Base-by-base conservation (phyloP, 2,329 filamentous ascomycete species). In the Pezicula neosporulosa region DNA sequence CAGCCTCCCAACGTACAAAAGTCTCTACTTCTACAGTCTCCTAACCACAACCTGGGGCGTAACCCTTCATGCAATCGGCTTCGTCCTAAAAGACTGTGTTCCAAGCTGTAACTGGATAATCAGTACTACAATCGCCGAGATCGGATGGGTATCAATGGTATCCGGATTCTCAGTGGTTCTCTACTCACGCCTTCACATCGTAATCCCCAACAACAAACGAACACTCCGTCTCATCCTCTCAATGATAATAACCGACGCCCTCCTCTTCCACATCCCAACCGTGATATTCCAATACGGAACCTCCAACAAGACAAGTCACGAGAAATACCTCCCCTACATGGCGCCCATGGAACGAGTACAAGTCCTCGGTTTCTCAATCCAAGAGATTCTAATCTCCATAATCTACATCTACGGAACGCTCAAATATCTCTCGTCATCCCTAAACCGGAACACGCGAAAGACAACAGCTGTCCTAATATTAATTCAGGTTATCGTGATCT, bases 331-430 rank as follows among this genome's bases (percentile, higher is more conserved):
- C 6, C 24, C 16, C 27, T 44, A 35, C n/a, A 49, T 45, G 28
- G 30, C 30, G 15, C 39, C 33, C 7, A 72, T 75, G 66, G 73
- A 76, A 56, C 73, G 72, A 56, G 68, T 77, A 30, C 73, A 77
- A 59, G 74, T 76, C 69, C 73, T 71, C 9, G 70, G 69, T 0
- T 77, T 77, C 57, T 75, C 70, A 58, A 53, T 76, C 24, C 74
- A 76, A 57, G 73, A 77, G 52, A 70, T 74, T 44, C 66, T 76
- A 52, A 68, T 76, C 47, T 75, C 72, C 1, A 69, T 65, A 6
- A 63, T 74, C 35, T 76, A 73, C 57, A 75, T 77, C 49, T 50
- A 47, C 28, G 48, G 19, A 13, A 54, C 51, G 2, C n/a, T 49
- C 5, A 41, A 44, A 16, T 38, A 54, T 37, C 28, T 48, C 21